Evolutionary conservation across 352 stramenopile species (phyloP).

Genomic region (Pythium chondricola): DNA sequence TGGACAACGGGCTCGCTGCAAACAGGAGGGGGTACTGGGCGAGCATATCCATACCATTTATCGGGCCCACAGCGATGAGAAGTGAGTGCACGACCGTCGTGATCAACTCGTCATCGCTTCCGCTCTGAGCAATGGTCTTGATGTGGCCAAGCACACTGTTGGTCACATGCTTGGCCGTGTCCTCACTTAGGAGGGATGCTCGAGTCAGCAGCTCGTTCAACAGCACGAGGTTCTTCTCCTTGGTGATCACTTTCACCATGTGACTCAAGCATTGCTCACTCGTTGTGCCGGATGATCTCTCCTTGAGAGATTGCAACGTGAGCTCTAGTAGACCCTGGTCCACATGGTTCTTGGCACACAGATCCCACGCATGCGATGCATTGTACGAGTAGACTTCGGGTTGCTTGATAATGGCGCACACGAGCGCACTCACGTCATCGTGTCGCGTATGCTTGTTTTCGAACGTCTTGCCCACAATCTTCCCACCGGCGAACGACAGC

Average conservation of each 20-base stretch:
- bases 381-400: conserved; percentile 43
- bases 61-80: conserved; percentile 49
- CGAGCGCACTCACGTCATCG: conserved; percentile 23
- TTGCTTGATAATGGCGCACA: conserved; percentile 41
- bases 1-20: conserved; percentile 48
- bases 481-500: conserved; percentile 45
- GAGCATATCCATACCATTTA: conserved; percentile 55
- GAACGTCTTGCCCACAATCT: conserved; percentile 49
- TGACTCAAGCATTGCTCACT: conserved; percentile 31
- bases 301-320: conserved; percentile 12
- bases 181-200: background rate
- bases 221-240: conserved; percentile 30
- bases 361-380: conserved; percentile 43
- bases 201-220: conserved; percentile 12
- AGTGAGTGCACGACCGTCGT: conserved; percentile 62
- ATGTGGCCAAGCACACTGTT: conserved; percentile 49
- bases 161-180: conserved; percentile 15
- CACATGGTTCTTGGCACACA: conserved; percentile 46
- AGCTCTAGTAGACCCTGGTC: conserved; percentile 47
- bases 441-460: conserved; percentile 23
- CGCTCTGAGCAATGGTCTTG: conserved; percentile 24
- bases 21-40: conserved; percentile 56
- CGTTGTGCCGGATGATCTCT: background rate
- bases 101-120: conserved; percentile 39
- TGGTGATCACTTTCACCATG: conserved; percentile 35